Evolutionary conservation across 768 basidiomycete species (phyloP), one percentile per base, ranked within the genome.

Genomic region (Lactifluus subvellereus): DNA sequence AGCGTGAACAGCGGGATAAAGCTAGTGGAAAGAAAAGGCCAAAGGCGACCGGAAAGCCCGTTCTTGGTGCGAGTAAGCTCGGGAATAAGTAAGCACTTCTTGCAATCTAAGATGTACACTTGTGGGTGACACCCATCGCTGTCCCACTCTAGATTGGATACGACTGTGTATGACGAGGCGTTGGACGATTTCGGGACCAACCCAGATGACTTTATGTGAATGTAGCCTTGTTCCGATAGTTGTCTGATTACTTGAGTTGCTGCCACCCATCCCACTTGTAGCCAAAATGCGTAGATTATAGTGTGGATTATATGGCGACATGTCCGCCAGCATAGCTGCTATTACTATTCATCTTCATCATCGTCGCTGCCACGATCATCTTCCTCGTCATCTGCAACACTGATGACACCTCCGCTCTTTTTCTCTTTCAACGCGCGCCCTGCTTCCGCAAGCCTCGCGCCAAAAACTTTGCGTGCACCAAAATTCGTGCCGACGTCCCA

Each of bases 401-500:
- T 86, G 52, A 91, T 77, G 9, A 91, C 77, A n/a, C 86, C 89
- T 3, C 82, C 85, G 4, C 80, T 77, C 40, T 79, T 78, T 68
- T 80, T 86, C 70, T 89, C 89, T 71, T 79, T 84, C 47, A 94
- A 65, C 10, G 77, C 78, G 67, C 80, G 82, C 0, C 93, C 93
- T 3, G 87, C 86, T 65, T 84, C 83, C 18, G 80, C 78, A 37
- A 99, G 77, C 74, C 95, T 92, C 7, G 81, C 75, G 0, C 84
- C 87, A 59, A 98, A 94, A 0, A 87, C 87, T 71, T 91, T 91
- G 53, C 94, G 80, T 10, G 85, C 91, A 30, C 91, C 90, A 18
- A 79, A 75, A 72, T 91, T 98, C 5, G 90, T 82, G 10, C 86
- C 91, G 45, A 96, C 82, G 70, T 99, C 96, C 96, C 96, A 99